These are phyloP conservation scores for Aspergillus vadensis DNA, from an alignment of 2,329 filamentous ascomycete species.

Conservation along the genomic window DNA sequence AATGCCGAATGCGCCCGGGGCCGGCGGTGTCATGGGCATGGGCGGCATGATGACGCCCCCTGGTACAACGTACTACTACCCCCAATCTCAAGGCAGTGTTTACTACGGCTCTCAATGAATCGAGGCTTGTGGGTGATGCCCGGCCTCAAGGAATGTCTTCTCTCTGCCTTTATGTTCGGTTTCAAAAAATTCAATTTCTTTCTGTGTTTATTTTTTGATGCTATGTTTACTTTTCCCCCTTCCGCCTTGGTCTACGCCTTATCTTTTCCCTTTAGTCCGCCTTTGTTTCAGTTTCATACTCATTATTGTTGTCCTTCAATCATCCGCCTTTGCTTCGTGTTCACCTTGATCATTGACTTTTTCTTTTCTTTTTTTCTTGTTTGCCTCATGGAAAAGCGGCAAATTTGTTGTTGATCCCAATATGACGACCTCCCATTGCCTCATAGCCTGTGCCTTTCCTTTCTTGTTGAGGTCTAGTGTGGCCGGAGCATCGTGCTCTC, in stretches of 20 bases:
- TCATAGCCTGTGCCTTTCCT: constrained; percentile 5
- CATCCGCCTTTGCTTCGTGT: neutral
- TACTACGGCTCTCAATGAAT: constrained; percentile 60
- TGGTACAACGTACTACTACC: constrained; percentile 54
- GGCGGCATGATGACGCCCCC: constrained; percentile 75
- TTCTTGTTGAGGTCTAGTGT: constrained; percentile 13
- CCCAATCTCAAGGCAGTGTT: constrained; percentile 58
- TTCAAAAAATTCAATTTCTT: constrained; percentile 12
- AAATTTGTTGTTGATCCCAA: neutral
- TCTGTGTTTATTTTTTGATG: constrained; percentile 15
- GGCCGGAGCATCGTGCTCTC: constrained; percentile 10
- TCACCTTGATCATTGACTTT: neutral
- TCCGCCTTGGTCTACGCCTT: constrained; percentile 21
- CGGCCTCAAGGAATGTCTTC: neutral
- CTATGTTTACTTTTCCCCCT: constrained; percentile 14
- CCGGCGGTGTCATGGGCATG: constrained; percentile 66
- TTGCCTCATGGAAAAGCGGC: constrained; percentile 17
- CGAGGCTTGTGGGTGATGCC: neutral
- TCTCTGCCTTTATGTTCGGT: neutral
- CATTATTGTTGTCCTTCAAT: constrained; percentile 23
- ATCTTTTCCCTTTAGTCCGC: constrained; percentile 24
- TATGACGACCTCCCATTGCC: constrained; percentile 29
- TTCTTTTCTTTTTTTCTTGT: constrained; percentile 20
- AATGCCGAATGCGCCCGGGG: constrained; percentile 52
- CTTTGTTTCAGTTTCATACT: constrained; percentile 16